Evolutionary conservation across 306 rosid species (phyloP).

Genomic region (Elaeagnus macrophylla): DNA sequence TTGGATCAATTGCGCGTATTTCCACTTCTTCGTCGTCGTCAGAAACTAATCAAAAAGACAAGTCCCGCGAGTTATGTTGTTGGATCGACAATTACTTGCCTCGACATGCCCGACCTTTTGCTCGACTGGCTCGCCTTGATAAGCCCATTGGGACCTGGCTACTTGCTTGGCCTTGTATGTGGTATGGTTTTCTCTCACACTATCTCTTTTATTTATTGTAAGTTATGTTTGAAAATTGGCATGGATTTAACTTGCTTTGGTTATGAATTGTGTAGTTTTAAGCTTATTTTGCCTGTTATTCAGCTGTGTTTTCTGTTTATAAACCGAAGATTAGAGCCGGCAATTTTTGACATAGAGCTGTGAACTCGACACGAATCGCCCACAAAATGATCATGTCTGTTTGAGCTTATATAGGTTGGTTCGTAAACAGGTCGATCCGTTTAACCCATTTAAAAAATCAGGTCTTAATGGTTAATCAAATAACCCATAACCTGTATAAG

Average conservation of each 20-base stretch:
- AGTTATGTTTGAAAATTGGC: background rate
- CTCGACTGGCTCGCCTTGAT: constrained; percentile 83
- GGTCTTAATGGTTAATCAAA: too few relatives aligned
- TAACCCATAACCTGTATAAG: too few relatives aligned
- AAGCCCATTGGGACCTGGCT: constrained; percentile 94
- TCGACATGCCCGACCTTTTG: constrained; percentile 56
- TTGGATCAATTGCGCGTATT: constrained; percentile 6
- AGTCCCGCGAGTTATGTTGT: constrained; percentile 13
- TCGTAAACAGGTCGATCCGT: too few relatives aligned
- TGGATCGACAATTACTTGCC: constrained; percentile 73
- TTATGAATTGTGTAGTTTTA: background rate
- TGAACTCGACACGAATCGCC: too few relatives aligned
- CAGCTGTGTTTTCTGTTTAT: too few relatives aligned
- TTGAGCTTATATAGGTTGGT: too few relatives aligned
- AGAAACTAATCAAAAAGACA: constrained; percentile 31
- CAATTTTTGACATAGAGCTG: too few relatives aligned
- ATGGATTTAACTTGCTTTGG: background rate
- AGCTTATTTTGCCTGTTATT: too few relatives aligned
- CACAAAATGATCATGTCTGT: too few relatives aligned
- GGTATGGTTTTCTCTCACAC: constrained; percentile 37
- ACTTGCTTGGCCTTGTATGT: constrained; percentile 90
- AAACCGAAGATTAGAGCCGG: too few relatives aligned
- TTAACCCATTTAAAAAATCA: too few relatives aligned
- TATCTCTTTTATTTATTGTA: background rate
- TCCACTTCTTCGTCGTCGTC: constrained; percentile 44